These are phyloP conservation scores for Piper betle DNA, from an alignment of 164 flowering plant genomes.

Conservation along the genomic window DNA sequence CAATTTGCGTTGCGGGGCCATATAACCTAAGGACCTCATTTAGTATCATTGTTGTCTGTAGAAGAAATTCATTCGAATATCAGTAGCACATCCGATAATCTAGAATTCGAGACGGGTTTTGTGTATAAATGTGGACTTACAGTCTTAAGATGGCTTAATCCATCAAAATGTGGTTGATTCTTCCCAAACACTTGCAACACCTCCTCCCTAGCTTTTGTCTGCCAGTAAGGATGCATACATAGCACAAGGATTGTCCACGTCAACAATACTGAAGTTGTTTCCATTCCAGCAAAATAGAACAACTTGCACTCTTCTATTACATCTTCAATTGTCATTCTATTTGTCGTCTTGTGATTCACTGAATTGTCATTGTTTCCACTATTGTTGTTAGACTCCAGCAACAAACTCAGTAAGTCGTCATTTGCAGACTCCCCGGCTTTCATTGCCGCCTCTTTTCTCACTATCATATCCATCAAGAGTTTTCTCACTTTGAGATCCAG, in stretches of 20 bases:
- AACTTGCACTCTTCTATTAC: conserved; percentile 40
- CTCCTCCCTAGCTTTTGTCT: conserved; percentile 38
- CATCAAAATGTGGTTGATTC: conserved; percentile 17
- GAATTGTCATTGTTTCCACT: neutral
- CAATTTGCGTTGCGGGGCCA: neutral
- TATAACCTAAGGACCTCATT: conserved; percentile 10
- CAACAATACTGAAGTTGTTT: conserved; percentile 29
- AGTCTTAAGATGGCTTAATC: conserved; percentile 23
- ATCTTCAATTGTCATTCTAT: conserved; percentile 28
- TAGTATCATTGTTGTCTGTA: conserved; percentile 10
- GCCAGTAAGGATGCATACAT: conserved; percentile 35
- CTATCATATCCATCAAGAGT: conserved; percentile 5
- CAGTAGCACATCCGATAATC: neutral
- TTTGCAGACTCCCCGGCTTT: conserved; percentile 2
- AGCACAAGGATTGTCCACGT: conserved; percentile 36
- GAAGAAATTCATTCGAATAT: neutral
- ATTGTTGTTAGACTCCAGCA: conserved; percentile 9
- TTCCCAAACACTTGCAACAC: conserved; percentile 20
- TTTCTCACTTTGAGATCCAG: conserved; percentile 1
- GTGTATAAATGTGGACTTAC: conserved; percentile 12
- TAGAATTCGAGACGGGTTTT: neutral
- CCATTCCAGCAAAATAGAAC: conserved; percentile 44
- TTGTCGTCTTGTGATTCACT: conserved; percentile 1
- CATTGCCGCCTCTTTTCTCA: conserved; percentile 8
- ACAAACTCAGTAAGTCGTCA: conserved; percentile 9